Evolutionary conservation across 1,284 basidiomycete genomes (phyloP).

Genomic region (Cryptococcus amylolentus): DNA sequence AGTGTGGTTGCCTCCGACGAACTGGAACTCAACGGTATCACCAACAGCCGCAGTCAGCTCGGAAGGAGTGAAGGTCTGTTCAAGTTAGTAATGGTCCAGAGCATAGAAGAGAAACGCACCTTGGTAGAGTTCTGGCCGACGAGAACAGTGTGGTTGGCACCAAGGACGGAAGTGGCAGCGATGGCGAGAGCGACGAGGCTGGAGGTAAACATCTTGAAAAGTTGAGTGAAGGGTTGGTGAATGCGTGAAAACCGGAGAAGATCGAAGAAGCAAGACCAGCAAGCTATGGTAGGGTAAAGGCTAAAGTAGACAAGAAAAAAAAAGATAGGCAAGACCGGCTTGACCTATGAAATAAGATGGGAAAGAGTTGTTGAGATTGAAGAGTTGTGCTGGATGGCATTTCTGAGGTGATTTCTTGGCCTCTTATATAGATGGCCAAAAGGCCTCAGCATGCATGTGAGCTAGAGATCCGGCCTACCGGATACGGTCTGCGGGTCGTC

Average conservation of each 20-base stretch:
- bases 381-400: background rate
- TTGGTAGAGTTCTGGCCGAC: conserved; percentile 3
- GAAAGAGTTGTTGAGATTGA: background rate
- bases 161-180: background rate
- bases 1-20: conserved; percentile 55
- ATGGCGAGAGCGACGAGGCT: background rate
- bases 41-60: conserved; percentile 10
- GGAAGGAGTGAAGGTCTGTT: conserved; percentile 3
- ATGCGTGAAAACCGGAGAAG: background rate
- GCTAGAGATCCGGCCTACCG: no score
- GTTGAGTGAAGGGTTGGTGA: background rate
- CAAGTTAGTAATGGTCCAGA: background rate
- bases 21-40: conserved; percentile 17
- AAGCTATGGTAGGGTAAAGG: background rate
- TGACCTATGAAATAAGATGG: background rate
- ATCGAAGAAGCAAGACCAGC: background rate
- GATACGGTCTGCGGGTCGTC: no score
- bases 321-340: background rate
- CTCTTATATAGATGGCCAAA: no score
- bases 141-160: conserved; percentile 1
- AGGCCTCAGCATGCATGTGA: no score
- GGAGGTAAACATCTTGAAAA: background rate
- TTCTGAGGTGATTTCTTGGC: background rate
- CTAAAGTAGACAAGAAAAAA: background rate
- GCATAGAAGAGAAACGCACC: background rate